Conservation (phyloP, 192 early-diverging fungal genomes). For the Umbelopsis sp. region DNA sequence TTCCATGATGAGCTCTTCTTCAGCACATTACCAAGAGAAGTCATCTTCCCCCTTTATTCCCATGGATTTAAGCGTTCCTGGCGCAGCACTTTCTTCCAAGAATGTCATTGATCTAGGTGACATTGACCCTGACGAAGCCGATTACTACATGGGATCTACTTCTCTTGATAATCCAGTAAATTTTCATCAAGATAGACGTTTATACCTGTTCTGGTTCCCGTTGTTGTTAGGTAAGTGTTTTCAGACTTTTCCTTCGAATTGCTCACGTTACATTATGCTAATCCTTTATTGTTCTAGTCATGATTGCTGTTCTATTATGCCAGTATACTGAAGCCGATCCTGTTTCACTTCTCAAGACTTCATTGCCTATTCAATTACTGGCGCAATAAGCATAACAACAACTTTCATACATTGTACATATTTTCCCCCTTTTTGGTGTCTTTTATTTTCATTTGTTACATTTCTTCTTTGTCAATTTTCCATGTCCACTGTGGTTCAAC, state of each 20-base stretch:
- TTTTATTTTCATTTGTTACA: neutral
- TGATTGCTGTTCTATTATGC: slow-evolving; percentile 4
- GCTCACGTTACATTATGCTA: neutral
- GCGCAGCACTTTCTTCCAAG: slow-evolving; percentile 24
- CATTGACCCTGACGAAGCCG: slow-evolving; percentile 25
- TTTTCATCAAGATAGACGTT: slow-evolving; percentile 53
- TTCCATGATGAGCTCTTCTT: neutral
- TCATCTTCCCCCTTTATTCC: neutral
- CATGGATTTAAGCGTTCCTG: slow-evolving; percentile 8
- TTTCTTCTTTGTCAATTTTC: neutral
- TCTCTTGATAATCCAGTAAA: slow-evolving; percentile 26
- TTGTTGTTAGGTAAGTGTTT: slow-evolving; percentile 41
- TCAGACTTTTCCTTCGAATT: neutral
- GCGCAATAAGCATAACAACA: slow-evolving; percentile 1
- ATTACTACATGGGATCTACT: slow-evolving; percentile 36
- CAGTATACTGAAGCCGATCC: slow-evolving; percentile 1
- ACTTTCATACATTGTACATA: slow-evolving; percentile 15
- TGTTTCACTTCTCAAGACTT: neutral
- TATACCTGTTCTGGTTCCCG: slow-evolving; percentile 65
- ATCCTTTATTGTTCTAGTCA: neutral
- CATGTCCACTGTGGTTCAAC: neutral
- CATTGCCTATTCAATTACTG: neutral
- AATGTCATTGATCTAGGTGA: slow-evolving; percentile 17
- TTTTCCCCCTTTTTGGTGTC: neutral
- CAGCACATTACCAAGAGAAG: neutral